Conservation (phyloP, 1,284 basidiomycete species). For the Ceratobasidium sp. region DNA sequence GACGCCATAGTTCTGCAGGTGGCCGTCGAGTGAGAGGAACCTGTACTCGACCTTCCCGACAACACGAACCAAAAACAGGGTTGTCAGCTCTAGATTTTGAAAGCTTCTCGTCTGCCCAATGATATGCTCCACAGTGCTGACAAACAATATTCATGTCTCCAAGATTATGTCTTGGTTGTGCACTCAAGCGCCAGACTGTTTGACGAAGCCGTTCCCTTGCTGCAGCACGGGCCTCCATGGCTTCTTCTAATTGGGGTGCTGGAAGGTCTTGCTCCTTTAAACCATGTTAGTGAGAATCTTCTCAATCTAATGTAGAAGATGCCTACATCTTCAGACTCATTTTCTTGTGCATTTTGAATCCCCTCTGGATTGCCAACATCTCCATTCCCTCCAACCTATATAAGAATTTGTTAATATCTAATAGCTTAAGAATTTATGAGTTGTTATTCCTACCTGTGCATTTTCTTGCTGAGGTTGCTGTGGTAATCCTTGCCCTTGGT, state of each 20-base stretch:
- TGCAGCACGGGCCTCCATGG: not conserved
- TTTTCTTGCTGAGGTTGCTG: not conserved
- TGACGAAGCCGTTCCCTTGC: not conserved
- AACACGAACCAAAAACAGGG: not conserved
- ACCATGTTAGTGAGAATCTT: too few relatives aligned
- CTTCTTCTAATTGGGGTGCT: not conserved
- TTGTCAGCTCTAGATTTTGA: not conserved
- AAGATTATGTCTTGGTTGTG: not conserved
- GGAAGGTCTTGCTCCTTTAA: not conserved
- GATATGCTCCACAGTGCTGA: not conserved
- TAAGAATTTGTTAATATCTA: not conserved
- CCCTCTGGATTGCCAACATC: too few relatives aligned
- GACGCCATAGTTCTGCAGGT: not conserved
- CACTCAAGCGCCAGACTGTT: not conserved
- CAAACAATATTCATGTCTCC: not conserved
- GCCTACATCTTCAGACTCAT: too few relatives aligned
- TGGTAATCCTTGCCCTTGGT: not conserved
- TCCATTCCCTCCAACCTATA: not conserved
- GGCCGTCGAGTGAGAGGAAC: not conserved
- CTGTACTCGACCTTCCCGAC: not conserved
- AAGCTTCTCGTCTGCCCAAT: constrained; percentile 6
- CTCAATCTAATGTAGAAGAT: too few relatives aligned
- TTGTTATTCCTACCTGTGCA: not conserved
- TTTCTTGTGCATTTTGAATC: too few relatives aligned
- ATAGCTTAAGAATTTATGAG: not conserved